Evolutionary conservation across 805 yeast species (phyloP).

Genomic region (Metschnikowia anglica): DNA sequence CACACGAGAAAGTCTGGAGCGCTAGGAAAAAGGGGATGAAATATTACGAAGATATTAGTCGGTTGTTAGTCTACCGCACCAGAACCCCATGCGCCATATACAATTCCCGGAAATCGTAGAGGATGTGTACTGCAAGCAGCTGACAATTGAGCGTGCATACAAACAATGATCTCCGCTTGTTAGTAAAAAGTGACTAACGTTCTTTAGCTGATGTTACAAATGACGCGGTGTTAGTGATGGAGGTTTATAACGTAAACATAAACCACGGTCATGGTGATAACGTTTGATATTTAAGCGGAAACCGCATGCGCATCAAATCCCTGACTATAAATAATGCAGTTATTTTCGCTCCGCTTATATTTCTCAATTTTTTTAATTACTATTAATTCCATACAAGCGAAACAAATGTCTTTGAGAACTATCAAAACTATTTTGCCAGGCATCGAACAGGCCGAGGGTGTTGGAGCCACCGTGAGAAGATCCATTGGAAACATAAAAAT

Average conservation of each 20-base stretch:
- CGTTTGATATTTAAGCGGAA: neutral
- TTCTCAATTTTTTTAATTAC: constrained; percentile 4
- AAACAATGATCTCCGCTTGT: neutral
- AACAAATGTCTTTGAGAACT: constrained; percentile 28
- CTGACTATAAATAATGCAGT: constrained; percentile 8
- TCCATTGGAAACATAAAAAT: constrained; percentile 68
- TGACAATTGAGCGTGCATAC: neutral
- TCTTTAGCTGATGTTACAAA: neutral
- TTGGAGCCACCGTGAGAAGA: constrained; percentile 82
- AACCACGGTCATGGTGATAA: no score
- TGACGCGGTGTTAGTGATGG: no score
- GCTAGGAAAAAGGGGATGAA: no score
- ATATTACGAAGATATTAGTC: no score
- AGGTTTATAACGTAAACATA: no score
- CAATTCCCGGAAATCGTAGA: no score
- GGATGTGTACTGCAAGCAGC: neutral
- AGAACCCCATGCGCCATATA: no score
- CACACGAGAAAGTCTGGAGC: no score
- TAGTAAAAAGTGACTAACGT: neutral
- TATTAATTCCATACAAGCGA: constrained; percentile 1
- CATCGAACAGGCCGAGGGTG: constrained; percentile 77
- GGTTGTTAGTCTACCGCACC: no score
- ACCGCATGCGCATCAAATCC: neutral
- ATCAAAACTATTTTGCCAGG: constrained; percentile 44
- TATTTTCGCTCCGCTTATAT: neutral